Base-by-base conservation (phyloP, 75 land plant genomes). In the Selaginella moellendorffii region DNA sequence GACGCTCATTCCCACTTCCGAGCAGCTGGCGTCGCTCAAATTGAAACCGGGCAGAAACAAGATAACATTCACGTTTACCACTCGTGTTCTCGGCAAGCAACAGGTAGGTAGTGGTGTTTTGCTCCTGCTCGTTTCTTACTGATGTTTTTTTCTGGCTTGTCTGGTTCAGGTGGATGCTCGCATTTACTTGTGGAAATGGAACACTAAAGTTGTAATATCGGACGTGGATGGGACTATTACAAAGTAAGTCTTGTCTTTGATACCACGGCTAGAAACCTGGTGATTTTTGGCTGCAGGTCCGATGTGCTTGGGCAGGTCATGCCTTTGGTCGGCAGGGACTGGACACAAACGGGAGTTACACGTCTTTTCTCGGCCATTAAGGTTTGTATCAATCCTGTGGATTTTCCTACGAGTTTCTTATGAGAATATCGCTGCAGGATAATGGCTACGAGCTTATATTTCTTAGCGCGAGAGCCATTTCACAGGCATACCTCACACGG, bases 201-300 rank as follows among this genome's bases (percentile, higher is more conserved):
- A 89, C 70, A 79, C 96, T 18, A 73, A 78, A 22, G 79, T 95
- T 61, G 99, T 89, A 30, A 82, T 95, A 29, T 89, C 99, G 46
- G 99, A 95, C 82, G 96, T 95, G 64, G 99, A 95, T 82, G 99
- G 99, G 28, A 95, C 99, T 27, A 95, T 95, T 26, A 95, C 99
- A 60, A 92, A 74, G 97, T 88, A 76, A 5, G 46, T 36, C n/a
- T n/a, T n/a, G n/a, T n/a, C n/a, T n/a, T n/a, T n/a, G n/a, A n/a
- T n/a, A n/a, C n/a, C n/a, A n/a, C n/a, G n/a, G n/a, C n/a, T n/a
- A n/a, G n/a, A n/a, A n/a, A n/a, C n/a, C 5, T 36, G 14, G 5
- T 5, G 5, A 36, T 14, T 14, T 36, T 14, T 36, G 46, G 21
- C 62, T 53, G 27, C 83, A 93, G 98, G 66, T 93, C 99, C 27